Percentiles rank a stretch among this genome's conserved stretches.
Conservation (phyloP, 495 filamentous ascomycete genomes). For the Lasiosphaeria ovina region DNA sequence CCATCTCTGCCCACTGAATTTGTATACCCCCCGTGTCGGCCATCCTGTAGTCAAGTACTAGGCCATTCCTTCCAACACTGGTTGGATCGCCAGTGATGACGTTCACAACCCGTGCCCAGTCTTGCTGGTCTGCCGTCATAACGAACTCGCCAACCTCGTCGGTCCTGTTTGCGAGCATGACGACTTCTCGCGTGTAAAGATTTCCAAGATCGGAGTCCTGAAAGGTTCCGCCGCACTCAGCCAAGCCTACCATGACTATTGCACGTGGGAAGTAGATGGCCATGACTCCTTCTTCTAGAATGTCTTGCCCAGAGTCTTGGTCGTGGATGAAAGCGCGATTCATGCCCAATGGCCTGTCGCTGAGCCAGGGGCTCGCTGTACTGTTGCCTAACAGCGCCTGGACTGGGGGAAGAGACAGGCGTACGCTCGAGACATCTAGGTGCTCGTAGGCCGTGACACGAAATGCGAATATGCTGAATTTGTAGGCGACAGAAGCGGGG, state of each 20-base stretch:
- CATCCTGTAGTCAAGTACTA: conserved; percentile 9
- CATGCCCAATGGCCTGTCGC: conserved; percentile 1
- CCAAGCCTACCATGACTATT: conserved; percentile 4
- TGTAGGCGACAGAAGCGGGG: conserved; percentile 4
- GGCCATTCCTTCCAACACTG: no score
- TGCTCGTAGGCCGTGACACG: neutral
- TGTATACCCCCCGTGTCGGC: neutral
- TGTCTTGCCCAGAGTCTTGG: neutral
- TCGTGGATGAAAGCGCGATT: conserved; percentile 8
- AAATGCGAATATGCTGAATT: conserved; percentile 7
- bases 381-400: neutral
- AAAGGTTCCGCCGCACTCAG: neutral
- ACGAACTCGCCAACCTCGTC: neutral
- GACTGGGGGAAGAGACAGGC: neutral
- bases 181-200: conserved; percentile 3
- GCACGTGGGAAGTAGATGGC: neutral
- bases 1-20: conserved; percentile 9
- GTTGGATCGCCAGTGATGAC: no score
- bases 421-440: neutral
- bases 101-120: neutral
- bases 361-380: conserved; percentile 11
- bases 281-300: no score
- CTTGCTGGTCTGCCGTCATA: neutral
- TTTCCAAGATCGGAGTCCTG: neutral
- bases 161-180: neutral